Base-by-base conservation (phyloP, 352 stramenopile genomes). In the Phytophthora foliorum region DNA sequence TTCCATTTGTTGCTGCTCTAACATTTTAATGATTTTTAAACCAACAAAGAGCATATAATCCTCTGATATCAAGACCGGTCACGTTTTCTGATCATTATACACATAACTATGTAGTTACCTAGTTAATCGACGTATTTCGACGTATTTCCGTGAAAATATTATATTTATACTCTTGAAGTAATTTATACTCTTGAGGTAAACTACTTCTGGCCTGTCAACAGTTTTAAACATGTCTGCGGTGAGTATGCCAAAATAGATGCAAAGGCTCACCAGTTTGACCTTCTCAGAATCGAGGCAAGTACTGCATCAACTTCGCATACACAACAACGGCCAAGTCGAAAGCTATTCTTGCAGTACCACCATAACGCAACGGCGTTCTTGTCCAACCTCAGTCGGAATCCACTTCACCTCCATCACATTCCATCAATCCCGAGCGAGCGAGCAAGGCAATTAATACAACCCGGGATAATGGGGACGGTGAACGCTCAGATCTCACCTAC, bases 401-500 rank as follows among this genome's bases (percentile, higher is more conserved):
- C 50, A 56, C 19, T 29, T 21, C 36, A 50, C 7, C 13, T 51
- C 44, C n/a, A n/a, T 11, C 42, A 25, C 27, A 60, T 59, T 67
- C 27, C 27, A 24, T 7, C 4, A 60, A 19, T 50, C 32, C 6
- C 22, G 11, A 7, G 3, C 8, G 38, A 41, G 38, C 11, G 7
- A n/a, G 10, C 17, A 24, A 59, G 19, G 17, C 48, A 46, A 60
- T 27, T 25, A 10, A 44, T 14, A 13, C 16, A 27, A 8, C 14
- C 6, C 22, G 17, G 36, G 6, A 19, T 36, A n/a, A 67, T 67
- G 61, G 50, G 48, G 24, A 24, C 39, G 6, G 39, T 31, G 29
- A 67, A n/a, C n/a, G 53, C 54, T 27, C 48, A 71, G 10, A 62
- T 75, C 14, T 32, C 54, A 6, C 67, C 67, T 21, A 50, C 41